phyloP scores from a whole-genome alignment of 1,139 yeast species.

The Schizosaccharomyces versatilis region DNA sequence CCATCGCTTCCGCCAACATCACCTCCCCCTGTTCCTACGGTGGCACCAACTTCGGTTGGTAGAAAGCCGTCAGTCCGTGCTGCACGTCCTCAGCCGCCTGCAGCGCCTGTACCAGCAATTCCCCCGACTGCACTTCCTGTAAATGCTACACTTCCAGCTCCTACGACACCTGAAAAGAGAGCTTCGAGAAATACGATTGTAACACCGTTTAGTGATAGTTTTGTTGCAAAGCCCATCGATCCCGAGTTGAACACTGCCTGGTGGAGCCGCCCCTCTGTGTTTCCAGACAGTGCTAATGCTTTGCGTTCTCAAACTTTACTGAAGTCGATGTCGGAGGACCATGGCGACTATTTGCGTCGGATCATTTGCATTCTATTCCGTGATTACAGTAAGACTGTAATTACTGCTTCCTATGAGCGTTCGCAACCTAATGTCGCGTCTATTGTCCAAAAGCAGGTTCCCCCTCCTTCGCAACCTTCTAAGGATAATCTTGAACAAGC shows the following conservation, averaged over 20 bases:
- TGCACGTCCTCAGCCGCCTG: slow-evolving; percentile 15
- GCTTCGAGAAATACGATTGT: slow-evolving; percentile 12
- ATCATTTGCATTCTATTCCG: slow-evolving; percentile 53
- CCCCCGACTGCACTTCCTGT: background rate
- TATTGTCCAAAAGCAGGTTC: slow-evolving; percentile 24
- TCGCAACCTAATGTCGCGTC: slow-evolving; percentile 31
- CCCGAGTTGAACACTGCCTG: background rate
- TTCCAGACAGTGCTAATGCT: no score
- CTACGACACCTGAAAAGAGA: slow-evolving; percentile 8
- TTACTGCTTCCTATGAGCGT: slow-evolving; percentile 29
- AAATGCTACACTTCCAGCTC: slow-evolving; percentile 14
- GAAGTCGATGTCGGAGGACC: slow-evolving; percentile 47
- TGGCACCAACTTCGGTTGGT: slow-evolving; percentile 7
- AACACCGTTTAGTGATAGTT: slow-evolving; percentile 2
- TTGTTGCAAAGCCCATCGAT: background rate
- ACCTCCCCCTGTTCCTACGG: slow-evolving; percentile 14
- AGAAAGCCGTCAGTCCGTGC: slow-evolving; percentile 14
- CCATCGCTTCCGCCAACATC: slow-evolving; percentile 13
- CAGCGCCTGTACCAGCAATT: slow-evolving; percentile 12
- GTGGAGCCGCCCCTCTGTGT: background rate
- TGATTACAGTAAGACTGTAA: slow-evolving; percentile 45
- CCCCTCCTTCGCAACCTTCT: slow-evolving; percentile 27
- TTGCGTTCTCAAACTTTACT: slow-evolving; percentile 3
- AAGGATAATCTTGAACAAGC: slow-evolving; percentile 31
- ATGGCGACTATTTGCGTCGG: slow-evolving; percentile 32